Conservation (phyloP, 2,329 filamentous ascomycete species). For the Neobulgaria alba region DNA sequence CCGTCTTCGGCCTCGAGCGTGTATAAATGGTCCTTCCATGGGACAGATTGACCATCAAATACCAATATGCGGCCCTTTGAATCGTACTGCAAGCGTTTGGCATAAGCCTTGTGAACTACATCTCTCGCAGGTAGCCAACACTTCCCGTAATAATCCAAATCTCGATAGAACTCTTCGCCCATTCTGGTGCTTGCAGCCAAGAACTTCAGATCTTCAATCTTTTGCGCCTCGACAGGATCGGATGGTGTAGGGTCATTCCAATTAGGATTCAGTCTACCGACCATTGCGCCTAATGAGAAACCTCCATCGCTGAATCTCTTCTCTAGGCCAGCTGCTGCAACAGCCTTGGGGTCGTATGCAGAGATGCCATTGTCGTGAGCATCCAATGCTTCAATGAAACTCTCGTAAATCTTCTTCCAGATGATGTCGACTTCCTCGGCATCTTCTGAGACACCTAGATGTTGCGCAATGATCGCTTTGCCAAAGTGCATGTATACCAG, state of each 20-base stretch:
- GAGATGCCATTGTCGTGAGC: constrained; percentile 96
- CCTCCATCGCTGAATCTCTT: constrained; percentile 78
- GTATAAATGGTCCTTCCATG: constrained; percentile 97
- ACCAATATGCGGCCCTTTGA: constrained; percentile 72
- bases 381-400: constrained; percentile 92
- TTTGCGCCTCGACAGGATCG: constrained; percentile 52
- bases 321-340: constrained; percentile 63
- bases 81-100: constrained; percentile 58
- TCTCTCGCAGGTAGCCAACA: constrained; percentile 84
- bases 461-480: constrained; percentile 65
- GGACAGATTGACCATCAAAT: constrained; percentile 66
- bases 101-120: constrained; percentile 69
- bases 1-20: constrained; percentile 61
- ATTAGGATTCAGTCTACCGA: constrained; percentile 70
- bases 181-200: constrained; percentile 69
- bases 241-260: constrained; percentile 59
- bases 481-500: constrained; percentile 96
- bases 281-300: constrained; percentile 77
- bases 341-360: constrained; percentile 62
- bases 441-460: constrained; percentile 52
- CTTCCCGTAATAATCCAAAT: constrained; percentile 64
- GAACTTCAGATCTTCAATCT: constrained; percentile 75
- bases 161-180: constrained; percentile 78
- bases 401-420: constrained; percentile 82
- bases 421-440: constrained; percentile 63